Conservation (phyloP, 805 yeast genomes). For the Wickerhamiella sorbophila region DNA sequence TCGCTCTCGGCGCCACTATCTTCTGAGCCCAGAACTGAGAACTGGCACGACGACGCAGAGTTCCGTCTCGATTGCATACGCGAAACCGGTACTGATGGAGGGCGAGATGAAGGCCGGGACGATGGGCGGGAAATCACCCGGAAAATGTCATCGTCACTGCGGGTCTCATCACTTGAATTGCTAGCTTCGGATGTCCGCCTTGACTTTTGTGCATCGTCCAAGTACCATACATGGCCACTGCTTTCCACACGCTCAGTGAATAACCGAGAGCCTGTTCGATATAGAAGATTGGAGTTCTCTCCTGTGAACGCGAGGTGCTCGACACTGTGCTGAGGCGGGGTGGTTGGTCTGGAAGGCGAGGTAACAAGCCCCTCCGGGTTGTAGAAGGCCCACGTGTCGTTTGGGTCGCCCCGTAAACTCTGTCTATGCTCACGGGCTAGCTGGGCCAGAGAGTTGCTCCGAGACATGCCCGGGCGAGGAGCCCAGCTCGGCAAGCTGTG, state of each 20-base stretch:
- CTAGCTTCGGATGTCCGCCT: neutral
- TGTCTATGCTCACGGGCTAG: constrained; percentile 6
- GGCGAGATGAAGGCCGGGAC: neutral
- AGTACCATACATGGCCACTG: constrained; percentile 8
- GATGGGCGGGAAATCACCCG: constrained; percentile 2
- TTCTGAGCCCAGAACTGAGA: neutral
- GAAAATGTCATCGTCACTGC: constrained; percentile 3
- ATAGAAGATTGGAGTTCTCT: constrained; percentile 15
- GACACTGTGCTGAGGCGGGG: constrained; percentile 7
- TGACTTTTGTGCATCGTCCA: neutral
- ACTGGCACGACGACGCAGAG: neutral
- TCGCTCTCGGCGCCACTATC: neutral
- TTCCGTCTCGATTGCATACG: neutral
- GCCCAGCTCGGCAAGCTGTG: neutral
- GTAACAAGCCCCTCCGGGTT: constrained; percentile 1
- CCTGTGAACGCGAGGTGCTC: neutral
- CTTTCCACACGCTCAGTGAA: constrained; percentile 18
- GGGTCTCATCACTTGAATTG: neutral
- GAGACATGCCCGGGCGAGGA: neutral
- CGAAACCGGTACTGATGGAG: neutral
- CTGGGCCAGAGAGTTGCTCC: constrained; percentile 7
- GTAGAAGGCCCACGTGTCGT: constrained; percentile 10
- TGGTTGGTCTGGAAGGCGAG: constrained; percentile 9
- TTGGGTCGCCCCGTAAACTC: neutral
- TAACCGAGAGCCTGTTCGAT: constrained; percentile 19